phyloP scores from a whole-genome alignment of 257 asterid genomes.

The Eustoma russellianum region DNA sequence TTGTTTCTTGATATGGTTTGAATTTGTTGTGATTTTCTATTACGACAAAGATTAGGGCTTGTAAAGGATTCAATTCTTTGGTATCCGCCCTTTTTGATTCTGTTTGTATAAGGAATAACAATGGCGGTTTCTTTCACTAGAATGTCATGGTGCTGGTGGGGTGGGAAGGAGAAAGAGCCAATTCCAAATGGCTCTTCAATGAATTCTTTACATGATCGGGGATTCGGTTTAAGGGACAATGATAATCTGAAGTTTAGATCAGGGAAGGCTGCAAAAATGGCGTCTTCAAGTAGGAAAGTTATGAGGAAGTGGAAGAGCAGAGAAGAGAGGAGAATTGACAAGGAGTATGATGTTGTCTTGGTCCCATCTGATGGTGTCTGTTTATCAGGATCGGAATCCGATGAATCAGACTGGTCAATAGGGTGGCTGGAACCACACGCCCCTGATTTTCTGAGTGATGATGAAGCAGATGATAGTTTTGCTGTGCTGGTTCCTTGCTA shows the following conservation, averaged over 20 bases:
- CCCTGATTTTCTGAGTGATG: constrained; percentile 69
- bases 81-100: constrained; percentile 1
- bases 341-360: constrained; percentile 69
- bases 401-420: constrained; percentile 90
- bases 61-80: constrained; percentile 12
- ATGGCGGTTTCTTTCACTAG: constrained; percentile 46
- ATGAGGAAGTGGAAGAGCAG: constrained; percentile 80
- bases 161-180: constrained; percentile 67
- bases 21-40: not conserved
- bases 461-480: constrained; percentile 65
- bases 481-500: constrained; percentile 97
- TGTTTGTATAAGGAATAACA: not conserved
- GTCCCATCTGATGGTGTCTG: constrained; percentile 90
- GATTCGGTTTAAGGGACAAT: constrained; percentile 63
- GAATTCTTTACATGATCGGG: constrained; percentile 67
- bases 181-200: constrained; percentile 49
- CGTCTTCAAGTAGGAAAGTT: constrained; percentile 42
- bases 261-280: constrained; percentile 37
- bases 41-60: constrained; percentile 5
- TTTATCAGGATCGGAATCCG: constrained; percentile 81
- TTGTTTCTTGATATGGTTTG: constrained; percentile 4
- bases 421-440: constrained; percentile 98
- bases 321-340: constrained; percentile 62
- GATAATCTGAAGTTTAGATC: constrained; percentile 50
- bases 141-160: constrained; percentile 67